Evolutionary conservation across 2,329 filamentous ascomycete genomes (phyloP), one percentile per base, ranked within the genome.

Genomic region (Spiromastix sp.): DNA sequence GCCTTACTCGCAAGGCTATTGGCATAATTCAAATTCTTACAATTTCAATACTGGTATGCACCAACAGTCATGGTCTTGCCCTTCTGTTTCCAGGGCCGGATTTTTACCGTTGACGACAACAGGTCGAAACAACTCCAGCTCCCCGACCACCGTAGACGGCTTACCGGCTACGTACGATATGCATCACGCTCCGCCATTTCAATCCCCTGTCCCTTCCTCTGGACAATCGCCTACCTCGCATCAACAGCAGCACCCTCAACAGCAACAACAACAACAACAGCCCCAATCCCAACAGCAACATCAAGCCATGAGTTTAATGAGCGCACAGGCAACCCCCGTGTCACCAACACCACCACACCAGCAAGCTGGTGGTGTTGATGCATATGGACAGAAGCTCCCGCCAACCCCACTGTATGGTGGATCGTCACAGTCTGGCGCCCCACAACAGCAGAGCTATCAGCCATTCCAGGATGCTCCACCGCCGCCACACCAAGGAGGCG

Each of bases 131-230:
- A 61, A 59, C 40, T 64, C 71, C 27, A 69, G 71, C 46, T 76
- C 77, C 33, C 79, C 81, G 7, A 68, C 72, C 5, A 64, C 68
- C 18, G 67, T 65, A 31, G 76, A 85, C 51, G 70, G 68, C 32
- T 64, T 87, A 36, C 72, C 81, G 36, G 75, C 80, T 40, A 71
- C 79, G 5, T 85, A 79, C 58, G 79, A 82, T 43, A 66, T 75
- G 42, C 75, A 77, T 45, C 69, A 59, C 28, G 47, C 80, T 41
- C 72, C 77, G 29, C 67, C 77, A 21, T 85, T 79, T 54, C 70
- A 77, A 41, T 71, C 71, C 32, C 63, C 68, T 30, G 62, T 72
- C 45, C 63, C 73, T 12, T 68, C 77, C 51, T 48, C 40, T 35
- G 44, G 39, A 11, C 38, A 36, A 25, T 39, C 42, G 32, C 39